Evolutionary conservation across 2,329 filamentous ascomycete genomes (phyloP).

Genomic region (Beauveria sp.): DNA sequence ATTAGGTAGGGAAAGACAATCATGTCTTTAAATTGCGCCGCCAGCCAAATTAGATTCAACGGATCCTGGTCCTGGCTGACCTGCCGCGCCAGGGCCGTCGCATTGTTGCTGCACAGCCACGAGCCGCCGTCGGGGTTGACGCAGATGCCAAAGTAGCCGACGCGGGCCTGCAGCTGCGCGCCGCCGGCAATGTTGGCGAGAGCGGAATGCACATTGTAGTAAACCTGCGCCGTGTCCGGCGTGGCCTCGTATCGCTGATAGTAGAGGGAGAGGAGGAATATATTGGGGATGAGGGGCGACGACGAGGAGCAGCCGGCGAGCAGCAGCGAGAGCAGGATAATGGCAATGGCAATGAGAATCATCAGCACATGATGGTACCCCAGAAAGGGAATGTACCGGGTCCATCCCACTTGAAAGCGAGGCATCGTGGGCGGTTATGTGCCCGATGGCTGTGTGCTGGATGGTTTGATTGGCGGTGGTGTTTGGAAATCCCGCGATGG

Average conservation of each 20-base stretch:
- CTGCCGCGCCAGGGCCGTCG: slow-evolving; percentile 83
- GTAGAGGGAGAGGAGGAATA: slow-evolving; percentile 97
- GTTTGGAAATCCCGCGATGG: neutral
- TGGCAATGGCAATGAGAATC: slow-evolving; percentile 88
- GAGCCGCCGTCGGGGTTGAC: slow-evolving; percentile 83
- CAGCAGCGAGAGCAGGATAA: slow-evolving; percentile 88
- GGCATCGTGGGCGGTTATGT: slow-evolving; percentile 3
- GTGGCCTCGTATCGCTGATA: slow-evolving; percentile 79
- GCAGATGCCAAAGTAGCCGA: slow-evolving; percentile 97
- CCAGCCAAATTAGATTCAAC: slow-evolving; percentile 94
- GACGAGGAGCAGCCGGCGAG: slow-evolving; percentile 95
- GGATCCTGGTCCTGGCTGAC: slow-evolving; percentile 88
- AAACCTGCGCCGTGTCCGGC: slow-evolving; percentile 80
- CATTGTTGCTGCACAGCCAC: slow-evolving; percentile 96
- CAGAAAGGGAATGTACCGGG: slow-evolving; percentile 56
- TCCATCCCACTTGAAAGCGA: slow-evolving; percentile 16
- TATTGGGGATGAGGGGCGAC: slow-evolving; percentile 86
- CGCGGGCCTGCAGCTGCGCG: slow-evolving; percentile 78
- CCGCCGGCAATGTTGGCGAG: slow-evolving; percentile 84
- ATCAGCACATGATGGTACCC: slow-evolving; percentile 85
- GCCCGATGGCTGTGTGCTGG: neutral
- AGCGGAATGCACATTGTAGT: slow-evolving; percentile 77
- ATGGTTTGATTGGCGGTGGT: neutral
- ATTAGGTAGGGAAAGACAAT: slow-evolving; percentile 97
- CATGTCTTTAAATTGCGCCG: slow-evolving; percentile 94